Base-by-base conservation (phyloP, 2,329 filamentous ascomycete genomes). In the Verticillium nonalfalfae region DNA sequence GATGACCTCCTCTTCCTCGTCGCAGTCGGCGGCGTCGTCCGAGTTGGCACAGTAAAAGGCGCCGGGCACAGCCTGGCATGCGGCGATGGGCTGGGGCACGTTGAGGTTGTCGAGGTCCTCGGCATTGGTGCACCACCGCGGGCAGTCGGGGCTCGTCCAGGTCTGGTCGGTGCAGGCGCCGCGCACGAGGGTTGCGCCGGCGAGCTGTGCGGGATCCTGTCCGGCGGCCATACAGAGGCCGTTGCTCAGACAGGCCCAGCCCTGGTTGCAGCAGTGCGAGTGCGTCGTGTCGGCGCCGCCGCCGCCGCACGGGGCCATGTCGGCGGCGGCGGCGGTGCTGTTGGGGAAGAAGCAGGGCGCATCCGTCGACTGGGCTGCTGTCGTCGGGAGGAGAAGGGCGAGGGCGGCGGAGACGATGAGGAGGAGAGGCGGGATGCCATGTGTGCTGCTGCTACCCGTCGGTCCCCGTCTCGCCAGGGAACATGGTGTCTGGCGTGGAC, bases 201-300 rank as follows among this genome's bases (percentile, higher is more conserved):
- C 39, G 18, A 58, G 57, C 21, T 58, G 40, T 14, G 36, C 26
- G n/a, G 57, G 57, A 13, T 58, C 57, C 38, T 58, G 38, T 5
- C 39, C 57, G 13, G 57, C 57, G 38, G 38, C 36, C 57, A 58
- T 58, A 15, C 57, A 58, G 57, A 58, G 57, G 38, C 57, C 57
- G 57, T 58, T 58, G 57, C 38, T 45, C 21, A 58, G 57, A 26
- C 57, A 58, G 21, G 26, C 40, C 57, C 57, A 58, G 57, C 57
- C 57, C 39, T 15, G 38, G 57, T 40, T 58, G 26, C 57, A 58
- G 38, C 57, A 58, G 6, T 39, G 15, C 57, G 57, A 58, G 57
- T 58, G 57, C 10, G 38, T 26, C 57, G 57, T 58, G 55, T 57
- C 55, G 34, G 55, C 34, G 18, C 39, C 57, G 26, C 10, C 39